These are phyloP conservation scores for Craspedostauros australis DNA, from an alignment of 108 stramenopile genomes.

Conservation along the genomic window DNA sequence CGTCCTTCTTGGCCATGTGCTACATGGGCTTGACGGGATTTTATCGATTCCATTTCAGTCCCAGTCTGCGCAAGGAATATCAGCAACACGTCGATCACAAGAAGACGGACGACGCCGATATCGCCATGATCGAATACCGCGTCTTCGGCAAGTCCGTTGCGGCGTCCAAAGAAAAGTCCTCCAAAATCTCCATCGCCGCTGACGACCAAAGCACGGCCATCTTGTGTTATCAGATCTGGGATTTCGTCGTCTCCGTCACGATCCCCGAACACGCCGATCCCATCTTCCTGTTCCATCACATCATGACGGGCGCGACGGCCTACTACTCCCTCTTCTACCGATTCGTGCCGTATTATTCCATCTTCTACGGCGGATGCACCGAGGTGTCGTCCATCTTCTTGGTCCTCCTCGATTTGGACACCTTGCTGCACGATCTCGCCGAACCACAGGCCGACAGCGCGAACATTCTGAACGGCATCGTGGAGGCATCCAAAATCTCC, in stretches of 20 bases:
- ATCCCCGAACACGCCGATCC: conserved; percentile 33
- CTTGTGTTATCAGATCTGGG: conserved; percentile 47
- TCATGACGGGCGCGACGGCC: conserved; percentile 28
- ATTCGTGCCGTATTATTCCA: conserved; percentile 33
- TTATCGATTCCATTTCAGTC: conserved; percentile 5
- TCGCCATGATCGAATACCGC: too few relatives aligned
- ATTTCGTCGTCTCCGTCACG: conserved; percentile 38
- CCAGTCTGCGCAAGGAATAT: too few relatives aligned
- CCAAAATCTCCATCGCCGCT: too few relatives aligned
- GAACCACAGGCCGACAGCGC: too few relatives aligned
- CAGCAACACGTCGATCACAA: too few relatives aligned
- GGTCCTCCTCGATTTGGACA: conserved; percentile 38
- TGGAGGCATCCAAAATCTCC: conserved; percentile 11
- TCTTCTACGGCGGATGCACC: conserved; percentile 51
- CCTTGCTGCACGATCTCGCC: conserved; percentile 31
- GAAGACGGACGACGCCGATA: too few relatives aligned
- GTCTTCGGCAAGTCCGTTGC: too few relatives aligned
- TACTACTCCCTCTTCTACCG: conserved; percentile 35
- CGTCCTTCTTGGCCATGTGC: conserved; percentile 7
- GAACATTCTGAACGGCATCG: neutral
- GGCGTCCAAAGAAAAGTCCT: too few relatives aligned
- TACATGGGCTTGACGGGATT: conserved; percentile 11
- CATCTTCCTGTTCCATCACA: conserved; percentile 48
- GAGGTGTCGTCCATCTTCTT: conserved; percentile 47
- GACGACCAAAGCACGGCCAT: conserved; percentile 12